Evolutionary conservation across 148 eudicot species (phyloP).

Genomic region (Chenopodium quinoa): DNA sequence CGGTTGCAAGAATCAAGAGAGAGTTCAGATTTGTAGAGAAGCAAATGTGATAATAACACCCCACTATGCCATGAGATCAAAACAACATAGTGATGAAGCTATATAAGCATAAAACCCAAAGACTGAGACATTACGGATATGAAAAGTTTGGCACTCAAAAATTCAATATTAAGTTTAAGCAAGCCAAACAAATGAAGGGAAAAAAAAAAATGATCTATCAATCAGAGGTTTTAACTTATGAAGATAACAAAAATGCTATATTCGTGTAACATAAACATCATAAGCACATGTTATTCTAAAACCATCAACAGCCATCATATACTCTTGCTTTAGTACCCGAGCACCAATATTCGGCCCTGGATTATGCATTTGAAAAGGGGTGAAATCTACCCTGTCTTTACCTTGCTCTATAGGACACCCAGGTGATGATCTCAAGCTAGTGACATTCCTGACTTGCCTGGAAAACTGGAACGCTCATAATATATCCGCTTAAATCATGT

Average conservation of each 20-base stretch:
- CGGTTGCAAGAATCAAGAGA: slow-evolving; percentile 1
- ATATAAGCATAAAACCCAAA: neutral
- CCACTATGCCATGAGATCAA: neutral
- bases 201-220: slow-evolving; percentile 9
- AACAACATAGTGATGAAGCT: neutral
- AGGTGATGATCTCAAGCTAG: slow-evolving; percentile 12
- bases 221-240: slow-evolving; percentile 4
- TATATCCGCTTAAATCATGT: slow-evolving; percentile 7
- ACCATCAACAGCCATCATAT: slow-evolving; percentile 11
- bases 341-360: neutral
- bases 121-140: neutral
- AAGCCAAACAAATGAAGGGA: neutral
- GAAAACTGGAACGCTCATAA: slow-evolving; percentile 4
- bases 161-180: neutral
- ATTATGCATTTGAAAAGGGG: slow-evolving; percentile 4
- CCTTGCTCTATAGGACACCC: slow-evolving; percentile 8
- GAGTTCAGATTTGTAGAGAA: neutral
- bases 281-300: slow-evolving; percentile 22
- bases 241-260: slow-evolving; percentile 28
- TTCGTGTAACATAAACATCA: slow-evolving; percentile 14
- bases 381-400: neutral
- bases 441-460: neutral
- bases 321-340: neutral
- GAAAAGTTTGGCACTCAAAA: slow-evolving; percentile 22
- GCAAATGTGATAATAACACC: neutral